Percentiles rank a stretch among this genome's conserved stretches.
Evolutionary conservation across 2,329 filamentous ascomycete species (phyloP).

Genomic region (Ceratocystiopsis brevicomis): DNA sequence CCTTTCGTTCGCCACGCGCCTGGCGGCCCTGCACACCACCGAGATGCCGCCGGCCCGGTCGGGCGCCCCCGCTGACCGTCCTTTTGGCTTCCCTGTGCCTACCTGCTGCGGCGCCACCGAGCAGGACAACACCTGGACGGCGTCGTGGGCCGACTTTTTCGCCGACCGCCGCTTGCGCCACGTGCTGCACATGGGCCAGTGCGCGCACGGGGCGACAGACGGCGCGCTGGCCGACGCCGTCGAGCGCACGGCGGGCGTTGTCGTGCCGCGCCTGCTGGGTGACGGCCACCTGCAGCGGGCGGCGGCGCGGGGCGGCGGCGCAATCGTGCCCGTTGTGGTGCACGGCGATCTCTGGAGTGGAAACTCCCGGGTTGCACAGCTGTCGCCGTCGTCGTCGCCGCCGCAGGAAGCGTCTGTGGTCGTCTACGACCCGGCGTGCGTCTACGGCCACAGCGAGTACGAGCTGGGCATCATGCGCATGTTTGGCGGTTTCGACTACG

Average conservation of each 20-base stretch:
- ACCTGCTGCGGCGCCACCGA: slow-evolving; percentile 76
- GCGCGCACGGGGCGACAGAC: slow-evolving; percentile 43
- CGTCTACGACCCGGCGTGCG: slow-evolving; percentile 63
- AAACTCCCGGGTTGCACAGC: slow-evolving; percentile 44
- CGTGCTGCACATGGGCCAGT: slow-evolving; percentile 39
- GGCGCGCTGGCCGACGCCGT: slow-evolving; percentile 41
- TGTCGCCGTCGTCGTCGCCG: slow-evolving; percentile 3
- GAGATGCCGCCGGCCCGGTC: slow-evolving; percentile 47
- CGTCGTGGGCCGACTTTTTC: slow-evolving; percentile 73
- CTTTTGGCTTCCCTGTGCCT: slow-evolving; percentile 68
- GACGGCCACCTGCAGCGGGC: slow-evolving; percentile 34
- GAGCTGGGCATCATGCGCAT: slow-evolving; percentile 90
- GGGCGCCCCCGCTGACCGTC: slow-evolving; percentile 36
- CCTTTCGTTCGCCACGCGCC: slow-evolving; percentile 47
- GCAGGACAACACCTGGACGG: slow-evolving; percentile 58
- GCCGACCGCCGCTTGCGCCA: slow-evolving; percentile 52
- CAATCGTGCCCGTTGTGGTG: slow-evolving; percentile 55
- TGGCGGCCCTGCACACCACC: slow-evolving; percentile 54
- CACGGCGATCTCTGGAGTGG: slow-evolving; percentile 93
- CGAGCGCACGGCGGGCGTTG: slow-evolving; percentile 38
- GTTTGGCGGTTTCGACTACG: slow-evolving; percentile 76
- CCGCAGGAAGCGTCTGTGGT: slow-evolving; percentile 35
- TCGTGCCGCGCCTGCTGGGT: slow-evolving; percentile 61
- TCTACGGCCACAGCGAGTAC: slow-evolving; percentile 76
- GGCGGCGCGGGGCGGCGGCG: slow-evolving; percentile 19